A percentile compares a stretch with the other conserved stretches of the same genome.
Evolutionary conservation across 1,284 basidiomycete species (phyloP).

Genomic region (Exobasidium rhododendri): DNA sequence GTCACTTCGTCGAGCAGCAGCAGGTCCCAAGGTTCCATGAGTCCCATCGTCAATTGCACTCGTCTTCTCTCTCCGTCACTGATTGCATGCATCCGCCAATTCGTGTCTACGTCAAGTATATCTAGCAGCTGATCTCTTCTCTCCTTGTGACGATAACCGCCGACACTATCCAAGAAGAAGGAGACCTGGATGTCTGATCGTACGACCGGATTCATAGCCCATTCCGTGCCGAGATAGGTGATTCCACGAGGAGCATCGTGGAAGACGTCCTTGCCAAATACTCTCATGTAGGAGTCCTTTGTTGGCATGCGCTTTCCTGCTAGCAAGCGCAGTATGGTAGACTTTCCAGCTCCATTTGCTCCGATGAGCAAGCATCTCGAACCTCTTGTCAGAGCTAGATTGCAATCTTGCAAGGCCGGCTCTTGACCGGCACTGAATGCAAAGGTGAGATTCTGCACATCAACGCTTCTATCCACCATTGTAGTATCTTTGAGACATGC

Average conservation of each 20-base stretch:
- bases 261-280: slow-evolving; percentile 53
- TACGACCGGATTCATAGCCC: slow-evolving; percentile 96
- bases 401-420: slow-evolving; percentile 44
- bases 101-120: slow-evolving; percentile 83
- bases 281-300: slow-evolving; percentile 37
- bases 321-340: slow-evolving; percentile 86
- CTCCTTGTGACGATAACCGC: slow-evolving; percentile 88
- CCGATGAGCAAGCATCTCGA: slow-evolving; percentile 50
- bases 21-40: slow-evolving; percentile 94
- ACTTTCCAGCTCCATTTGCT: slow-evolving; percentile 77
- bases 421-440: slow-evolving; percentile 30
- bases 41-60: slow-evolving; percentile 92
- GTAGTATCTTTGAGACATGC: neutral
- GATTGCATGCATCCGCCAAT: slow-evolving; percentile 77
- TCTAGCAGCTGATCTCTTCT: slow-evolving; percentile 80
- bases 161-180: slow-evolving; percentile 75
- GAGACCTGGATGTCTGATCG: slow-evolving; percentile 61
- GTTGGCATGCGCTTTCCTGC: slow-evolving; percentile 69
- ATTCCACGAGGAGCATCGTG: slow-evolving; percentile 45
- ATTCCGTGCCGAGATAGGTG: slow-evolving; percentile 73
- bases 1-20: slow-evolving; percentile 95
- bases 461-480: slow-evolving; percentile 28
- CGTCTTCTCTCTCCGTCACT: slow-evolving; percentile 91
- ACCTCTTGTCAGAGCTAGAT: slow-evolving; percentile 38
- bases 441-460: slow-evolving; percentile 47